A percentile compares a stretch with the other conserved stretches of the same genome.
Evolutionary conservation across 1,284 basidiomycete species (phyloP).

Genomic region (Hypsizygus ulmarius): DNA sequence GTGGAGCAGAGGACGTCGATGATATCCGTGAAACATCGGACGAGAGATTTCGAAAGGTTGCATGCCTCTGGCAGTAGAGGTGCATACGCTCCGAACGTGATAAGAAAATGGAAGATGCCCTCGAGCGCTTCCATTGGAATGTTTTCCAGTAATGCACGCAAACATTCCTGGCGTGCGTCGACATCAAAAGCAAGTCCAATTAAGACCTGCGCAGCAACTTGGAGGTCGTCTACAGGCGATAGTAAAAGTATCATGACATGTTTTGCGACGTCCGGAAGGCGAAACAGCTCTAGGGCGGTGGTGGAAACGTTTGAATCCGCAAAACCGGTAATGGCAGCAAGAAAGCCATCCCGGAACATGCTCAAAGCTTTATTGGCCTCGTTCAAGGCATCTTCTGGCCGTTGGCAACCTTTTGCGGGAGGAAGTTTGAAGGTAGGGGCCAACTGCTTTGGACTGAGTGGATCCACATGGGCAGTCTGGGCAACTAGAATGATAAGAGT

Average conservation of each 20-base stretch:
- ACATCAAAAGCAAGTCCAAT: conserved; percentile 82
- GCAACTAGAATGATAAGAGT: conserved; percentile 57
- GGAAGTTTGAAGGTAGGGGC: conserved; percentile 34
- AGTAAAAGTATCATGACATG: conserved; percentile 69
- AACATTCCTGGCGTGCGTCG: conserved; percentile 83
- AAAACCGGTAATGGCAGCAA: conserved; percentile 57
- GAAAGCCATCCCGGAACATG: conserved; percentile 59
- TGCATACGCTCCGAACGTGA: conserved; percentile 64
- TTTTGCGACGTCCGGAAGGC: conserved; percentile 49
- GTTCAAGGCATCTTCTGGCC: conserved; percentile 35
- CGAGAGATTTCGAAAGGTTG: conserved; percentile 81
- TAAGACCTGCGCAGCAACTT: conserved; percentile 70
- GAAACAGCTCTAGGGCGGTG: conserved; percentile 51
- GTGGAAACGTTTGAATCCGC: conserved; percentile 55
- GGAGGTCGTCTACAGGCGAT: conserved; percentile 75
- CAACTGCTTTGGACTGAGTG: conserved; percentile 53
- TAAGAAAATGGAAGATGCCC: conserved; percentile 67
- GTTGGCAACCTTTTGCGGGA: conserved; percentile 21
- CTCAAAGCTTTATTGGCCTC: conserved; percentile 59
- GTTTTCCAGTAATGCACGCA: conserved; percentile 71
- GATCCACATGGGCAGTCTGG: conserved; percentile 64
- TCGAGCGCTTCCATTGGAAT: conserved; percentile 63
- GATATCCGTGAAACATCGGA: conserved; percentile 88
- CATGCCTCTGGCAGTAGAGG: conserved; percentile 78
- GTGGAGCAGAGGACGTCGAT: conserved; percentile 81